Evolutionary conservation across 805 yeast species (phyloP), one percentile per base, ranked within the genome.

Genomic region (Candida maltosa): DNA sequence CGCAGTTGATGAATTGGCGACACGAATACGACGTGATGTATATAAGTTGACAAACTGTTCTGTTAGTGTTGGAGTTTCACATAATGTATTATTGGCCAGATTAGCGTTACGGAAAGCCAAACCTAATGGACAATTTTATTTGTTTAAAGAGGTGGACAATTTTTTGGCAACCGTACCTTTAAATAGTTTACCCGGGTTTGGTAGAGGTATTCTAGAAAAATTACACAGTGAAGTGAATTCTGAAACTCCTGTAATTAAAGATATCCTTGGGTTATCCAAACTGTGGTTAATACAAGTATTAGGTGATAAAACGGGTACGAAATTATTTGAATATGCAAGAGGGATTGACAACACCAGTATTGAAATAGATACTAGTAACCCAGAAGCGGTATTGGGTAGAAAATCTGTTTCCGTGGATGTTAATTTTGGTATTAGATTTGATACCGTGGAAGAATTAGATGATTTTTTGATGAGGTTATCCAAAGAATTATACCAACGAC

Each of bases 381-480:
- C 47, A 5, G 76, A 61, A 34, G 45, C 60, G 2, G 40, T 56
- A 5, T 67, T 78, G 14, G 69, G 75, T 9, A 67, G 95, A 18
- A 87, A 87, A 47, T 76, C 93, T 1, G 73, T 91, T 0, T 87
- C 95, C 0, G 83, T 88, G 4, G 97, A 91, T 51, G 82, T 91
- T 18, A 86, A 87, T 42, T 91, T 87, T 82, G 97, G 96, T 0
- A 84, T 91, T 1, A 54, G 97, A 31, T 83, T 89, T 44, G 73
- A 77, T 21, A 63, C 62, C 1, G 64, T 73, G 20, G 54, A 58
- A 0, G 87, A 91, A 50, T 75, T 83, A 16, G 89, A 83, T 42
- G 45, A 37, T 4, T 93, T 91, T 49, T 51, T 87, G 7, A 60
- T 66, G 23, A 60, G 73, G 14, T 58, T 88, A 31, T 65, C 83